Conservation (phyloP, 805 yeast species). For the Ogataea methanolica region DNA sequence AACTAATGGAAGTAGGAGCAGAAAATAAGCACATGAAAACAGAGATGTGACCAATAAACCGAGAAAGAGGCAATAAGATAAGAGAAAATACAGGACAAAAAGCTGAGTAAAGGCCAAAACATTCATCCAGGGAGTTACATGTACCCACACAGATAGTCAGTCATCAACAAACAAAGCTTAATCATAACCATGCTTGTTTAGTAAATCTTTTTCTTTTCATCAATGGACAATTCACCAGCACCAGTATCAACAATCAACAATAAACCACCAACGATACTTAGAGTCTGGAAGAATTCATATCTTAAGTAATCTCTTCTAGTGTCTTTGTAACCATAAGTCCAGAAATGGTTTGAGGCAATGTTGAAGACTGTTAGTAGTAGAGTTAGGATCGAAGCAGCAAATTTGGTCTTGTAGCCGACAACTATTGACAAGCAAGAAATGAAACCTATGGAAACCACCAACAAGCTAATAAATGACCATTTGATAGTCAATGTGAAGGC, state of each 20-base stretch:
- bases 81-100: no score
- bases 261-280: conserved; percentile 92
- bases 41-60: no score
- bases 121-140: no score
- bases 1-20: no score
- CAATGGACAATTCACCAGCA: conserved; percentile 90
- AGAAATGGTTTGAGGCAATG: conserved; percentile 77
- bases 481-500: conserved; percentile 76
- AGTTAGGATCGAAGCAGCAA: conserved; percentile 71
- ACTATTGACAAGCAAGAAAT: conserved; percentile 71
- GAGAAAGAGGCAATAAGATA: no score
- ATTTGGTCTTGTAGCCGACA: conserved; percentile 89
- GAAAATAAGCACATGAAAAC: no score
- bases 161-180: no score
- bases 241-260: conserved; percentile 90
- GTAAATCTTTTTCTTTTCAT: conserved; percentile 92
- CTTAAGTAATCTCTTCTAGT: conserved; percentile 83
- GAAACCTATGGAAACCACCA: conserved; percentile 67
- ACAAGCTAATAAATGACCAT: conserved; percentile 62
- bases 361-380: conserved; percentile 72
- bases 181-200: conserved; percentile 22
- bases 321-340: conserved; percentile 69
- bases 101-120: no score
- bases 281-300: conserved; percentile 91
- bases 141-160: no score